A percentile compares a stretch with the other conserved stretches of the same genome.
Evolutionary conservation across 2,329 filamentous ascomycete species (phyloP).

Genomic region (Aspergillus tubingensis): DNA sequence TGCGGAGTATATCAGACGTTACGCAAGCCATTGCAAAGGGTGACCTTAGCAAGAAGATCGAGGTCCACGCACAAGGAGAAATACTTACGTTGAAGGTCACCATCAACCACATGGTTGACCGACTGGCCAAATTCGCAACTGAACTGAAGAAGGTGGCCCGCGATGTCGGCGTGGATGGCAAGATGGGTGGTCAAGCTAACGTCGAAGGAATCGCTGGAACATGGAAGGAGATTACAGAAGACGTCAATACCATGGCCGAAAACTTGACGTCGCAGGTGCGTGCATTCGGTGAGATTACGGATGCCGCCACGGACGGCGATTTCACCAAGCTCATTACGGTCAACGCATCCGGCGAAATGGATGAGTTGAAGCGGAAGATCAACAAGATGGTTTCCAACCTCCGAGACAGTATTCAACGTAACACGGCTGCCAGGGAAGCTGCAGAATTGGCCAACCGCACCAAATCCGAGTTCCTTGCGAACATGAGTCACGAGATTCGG

Average conservation of each 20-base stretch:
- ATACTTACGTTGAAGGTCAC: slow-evolving; percentile 93
- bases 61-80: slow-evolving; percentile 92
- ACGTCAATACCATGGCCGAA: slow-evolving; percentile 90
- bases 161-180: slow-evolving; percentile 95
- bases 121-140: slow-evolving; percentile 92
- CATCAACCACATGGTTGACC: slow-evolving; percentile 98
- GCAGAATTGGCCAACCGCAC: slow-evolving; percentile 97
- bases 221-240: slow-evolving; percentile 98
- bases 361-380: slow-evolving; percentile 98
- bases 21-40: slow-evolving; percentile 94
- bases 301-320: slow-evolving; percentile 92
- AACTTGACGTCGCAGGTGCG: slow-evolving; percentile 93
- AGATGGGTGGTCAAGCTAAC: slow-evolving; percentile 97
- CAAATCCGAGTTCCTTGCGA: slow-evolving; percentile 96
- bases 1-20: slow-evolving; percentile 89
- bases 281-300: slow-evolving; percentile 98
- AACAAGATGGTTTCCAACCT: slow-evolving; percentile 98
- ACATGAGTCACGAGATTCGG: slow-evolving; percentile 98
- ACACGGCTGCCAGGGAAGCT: slow-evolving; percentile 91
- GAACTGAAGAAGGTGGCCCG: slow-evolving; percentile 94
- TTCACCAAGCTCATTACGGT: slow-evolving; percentile 97
- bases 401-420: slow-evolving; percentile 92
- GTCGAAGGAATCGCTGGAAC: slow-evolving; percentile 88
- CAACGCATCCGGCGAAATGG: slow-evolving; percentile 97
- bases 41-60: slow-evolving; percentile 93